Percentiles rank a stretch among this genome's conserved stretches.
These are phyloP conservation scores for Martiniozyma abietophila DNA, from an alignment of 805 yeast genomes.

Conservation along the genomic window DNA sequence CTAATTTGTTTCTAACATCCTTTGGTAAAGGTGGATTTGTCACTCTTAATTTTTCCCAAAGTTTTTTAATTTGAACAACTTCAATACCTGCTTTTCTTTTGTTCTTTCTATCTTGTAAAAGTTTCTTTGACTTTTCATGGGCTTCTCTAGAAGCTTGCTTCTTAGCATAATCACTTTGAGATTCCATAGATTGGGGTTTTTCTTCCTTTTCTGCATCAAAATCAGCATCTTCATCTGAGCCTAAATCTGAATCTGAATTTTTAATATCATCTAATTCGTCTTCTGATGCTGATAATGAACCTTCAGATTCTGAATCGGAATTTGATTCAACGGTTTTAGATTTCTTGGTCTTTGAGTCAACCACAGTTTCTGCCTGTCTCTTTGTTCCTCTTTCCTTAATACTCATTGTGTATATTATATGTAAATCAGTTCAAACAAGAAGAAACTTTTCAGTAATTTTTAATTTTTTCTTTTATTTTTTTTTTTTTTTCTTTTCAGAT, in stretches of 20 bases:
- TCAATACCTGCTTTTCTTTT: constrained; percentile 81
- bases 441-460: constrained; percentile 1
- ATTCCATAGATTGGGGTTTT: constrained; percentile 19
- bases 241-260: constrained; percentile 21
- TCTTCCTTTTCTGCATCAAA: constrained; percentile 24
- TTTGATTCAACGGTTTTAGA: constrained; percentile 22
- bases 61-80: constrained; percentile 71
- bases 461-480: constrained; percentile 3
- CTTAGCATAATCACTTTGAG: constrained; percentile 19
- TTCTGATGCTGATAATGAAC: constrained; percentile 9
- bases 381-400: constrained; percentile 15
- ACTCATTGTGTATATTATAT: constrained; percentile 11
- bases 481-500: constrained; percentile 2
- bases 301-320: constrained; percentile 10
- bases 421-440: constrained; percentile 3
- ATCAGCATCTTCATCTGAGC: constrained; percentile 22
- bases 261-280: constrained; percentile 23
- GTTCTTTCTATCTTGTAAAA: constrained; percentile 74
- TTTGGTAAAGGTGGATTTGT: constrained; percentile 75
- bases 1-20: constrained; percentile 63
- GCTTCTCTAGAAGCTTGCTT: constrained; percentile 51
- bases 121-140: constrained; percentile 75
- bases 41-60: constrained; percentile 90
- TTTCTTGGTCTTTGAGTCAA: constrained; percentile 11
- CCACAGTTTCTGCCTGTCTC: constrained; percentile 13